A percentile compares a stretch with the other conserved stretches of the same genome.
phyloP scores from a whole-genome alignment of 768 basidiomycete genomes.

The Leccinellum luteum region DNA sequence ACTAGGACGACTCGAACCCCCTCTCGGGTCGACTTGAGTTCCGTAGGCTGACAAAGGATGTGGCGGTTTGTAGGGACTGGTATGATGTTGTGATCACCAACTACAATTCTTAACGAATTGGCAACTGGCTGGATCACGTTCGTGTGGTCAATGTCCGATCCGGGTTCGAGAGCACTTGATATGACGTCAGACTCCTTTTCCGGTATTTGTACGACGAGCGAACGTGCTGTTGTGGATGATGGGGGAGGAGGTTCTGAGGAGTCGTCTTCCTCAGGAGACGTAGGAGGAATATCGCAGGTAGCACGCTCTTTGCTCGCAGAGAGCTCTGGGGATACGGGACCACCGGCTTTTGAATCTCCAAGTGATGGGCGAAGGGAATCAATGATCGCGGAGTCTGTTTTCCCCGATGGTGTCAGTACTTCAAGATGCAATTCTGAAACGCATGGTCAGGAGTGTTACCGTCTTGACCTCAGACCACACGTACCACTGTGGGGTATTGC shows the following conservation, averaged over 20 bases:
- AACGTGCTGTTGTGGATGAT: constrained; percentile 14
- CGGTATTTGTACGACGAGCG: constrained; percentile 10
- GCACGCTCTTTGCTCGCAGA: constrained; percentile 9
- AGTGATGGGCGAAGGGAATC: constrained; percentile 4
- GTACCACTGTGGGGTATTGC: constrained; percentile 16
- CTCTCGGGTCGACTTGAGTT: constrained; percentile 47
- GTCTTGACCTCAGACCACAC: not conserved
- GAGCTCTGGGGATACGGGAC: constrained; percentile 1
- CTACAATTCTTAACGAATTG: constrained; percentile 26
- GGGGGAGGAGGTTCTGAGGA: constrained; percentile 3
- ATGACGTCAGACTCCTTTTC: constrained; percentile 15
- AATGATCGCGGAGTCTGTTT: constrained; percentile 4
- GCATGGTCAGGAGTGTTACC: constrained; percentile 9
- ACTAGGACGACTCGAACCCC: constrained; percentile 63
- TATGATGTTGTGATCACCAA: constrained; percentile 26
- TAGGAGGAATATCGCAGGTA: constrained; percentile 8
- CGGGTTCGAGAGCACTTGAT: constrained; percentile 8
- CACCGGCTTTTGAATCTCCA: constrained; percentile 8
- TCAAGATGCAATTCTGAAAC: constrained; percentile 14
- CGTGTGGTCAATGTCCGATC: constrained; percentile 8
- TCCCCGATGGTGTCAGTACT: constrained; percentile 12
- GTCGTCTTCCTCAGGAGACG: constrained; percentile 7
- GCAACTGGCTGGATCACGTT: constrained; percentile 8
- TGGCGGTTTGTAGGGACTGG: constrained; percentile 5
- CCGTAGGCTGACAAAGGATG: constrained; percentile 12